Evolutionary conservation across 1,284 basidiomycete genomes (phyloP).

Genomic region (Rhodotorula sp.): DNA sequence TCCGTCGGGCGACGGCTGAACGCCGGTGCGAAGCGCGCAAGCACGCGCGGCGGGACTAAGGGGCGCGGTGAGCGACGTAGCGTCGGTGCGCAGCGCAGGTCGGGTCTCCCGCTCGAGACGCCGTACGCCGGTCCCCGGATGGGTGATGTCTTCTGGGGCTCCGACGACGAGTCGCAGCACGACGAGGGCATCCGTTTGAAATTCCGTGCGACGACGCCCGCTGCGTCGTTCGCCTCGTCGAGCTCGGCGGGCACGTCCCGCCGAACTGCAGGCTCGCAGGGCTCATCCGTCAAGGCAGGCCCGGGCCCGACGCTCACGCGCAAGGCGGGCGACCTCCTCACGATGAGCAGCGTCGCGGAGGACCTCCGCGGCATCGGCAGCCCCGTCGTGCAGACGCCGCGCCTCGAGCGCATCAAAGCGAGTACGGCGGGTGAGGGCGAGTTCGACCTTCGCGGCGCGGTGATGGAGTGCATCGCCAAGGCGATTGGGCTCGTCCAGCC

Average conservation of each 20-base stretch:
- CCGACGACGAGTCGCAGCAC: background rate
- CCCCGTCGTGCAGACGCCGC: conserved; percentile 28
- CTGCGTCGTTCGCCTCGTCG: conserved; percentile 20
- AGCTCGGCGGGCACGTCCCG: conserved; percentile 14
- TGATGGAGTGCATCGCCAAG: conserved; percentile 96
- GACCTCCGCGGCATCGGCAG: conserved; percentile 1
- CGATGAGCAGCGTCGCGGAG: conserved; percentile 37
- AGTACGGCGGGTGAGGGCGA: conserved; percentile 47
- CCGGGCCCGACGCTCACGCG: conserved; percentile 18
- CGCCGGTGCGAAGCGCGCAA: background rate
- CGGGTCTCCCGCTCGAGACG: conserved; percentile 35
- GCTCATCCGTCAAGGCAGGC: background rate
- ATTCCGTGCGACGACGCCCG: conserved; percentile 35
- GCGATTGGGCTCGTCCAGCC: conserved; percentile 94
- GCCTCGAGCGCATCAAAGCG: conserved; percentile 29
- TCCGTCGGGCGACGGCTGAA: background rate
- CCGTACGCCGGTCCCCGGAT: conserved; percentile 46
- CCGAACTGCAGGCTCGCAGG: background rate
- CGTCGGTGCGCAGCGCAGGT: background rate
- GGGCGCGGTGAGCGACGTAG: background rate
- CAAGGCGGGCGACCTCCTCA: conserved; percentile 40
- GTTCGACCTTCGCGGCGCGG: conserved; percentile 88
- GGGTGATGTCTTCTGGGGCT: conserved; percentile 45
- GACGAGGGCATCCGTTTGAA: conserved; percentile 34
- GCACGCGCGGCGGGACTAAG: background rate